Evolutionary conservation across 2,329 filamentous ascomycete genomes (phyloP).

Genomic region (Parascedosporium putredinis): DNA sequence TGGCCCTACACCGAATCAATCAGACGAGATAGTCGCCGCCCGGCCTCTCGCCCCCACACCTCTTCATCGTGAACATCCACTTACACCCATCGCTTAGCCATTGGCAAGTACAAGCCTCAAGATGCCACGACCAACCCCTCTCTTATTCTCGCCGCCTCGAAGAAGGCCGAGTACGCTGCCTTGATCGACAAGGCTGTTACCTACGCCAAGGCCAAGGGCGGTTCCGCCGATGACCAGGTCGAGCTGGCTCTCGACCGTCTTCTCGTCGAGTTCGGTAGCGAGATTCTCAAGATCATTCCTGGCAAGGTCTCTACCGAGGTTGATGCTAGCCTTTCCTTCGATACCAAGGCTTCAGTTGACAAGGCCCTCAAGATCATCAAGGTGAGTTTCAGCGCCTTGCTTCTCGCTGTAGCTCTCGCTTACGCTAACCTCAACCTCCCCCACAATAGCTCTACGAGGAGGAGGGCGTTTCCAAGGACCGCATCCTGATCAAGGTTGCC

Average conservation of each 20-base stretch:
- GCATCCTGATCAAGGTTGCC: slow-evolving; percentile 95
- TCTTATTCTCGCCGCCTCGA: slow-evolving; percentile 93
- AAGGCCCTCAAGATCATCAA: slow-evolving; percentile 98
- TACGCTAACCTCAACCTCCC: not conserved
- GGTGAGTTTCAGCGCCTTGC: slow-evolving; percentile 38
- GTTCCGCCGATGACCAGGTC: slow-evolving; percentile 67
- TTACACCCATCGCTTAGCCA: slow-evolving; percentile 46
- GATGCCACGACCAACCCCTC: slow-evolving; percentile 99
- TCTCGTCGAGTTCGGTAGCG: slow-evolving; percentile 93
- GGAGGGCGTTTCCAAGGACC: slow-evolving; percentile 83
- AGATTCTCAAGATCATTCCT: slow-evolving; percentile 94
- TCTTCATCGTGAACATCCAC: too few species aligned
- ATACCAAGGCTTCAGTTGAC: slow-evolving; percentile 80
- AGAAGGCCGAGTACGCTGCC: slow-evolving; percentile 93
- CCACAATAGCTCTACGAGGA: slow-evolving; percentile 71
- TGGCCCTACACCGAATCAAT: slow-evolving; percentile 5
- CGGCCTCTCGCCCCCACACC: not conserved
- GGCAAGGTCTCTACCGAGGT: slow-evolving; percentile 99
- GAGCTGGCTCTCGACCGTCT: slow-evolving; percentile 87
- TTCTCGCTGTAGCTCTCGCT: not conserved
- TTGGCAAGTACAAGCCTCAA: slow-evolving; percentile 99
- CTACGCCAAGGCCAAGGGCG: slow-evolving; percentile 71
- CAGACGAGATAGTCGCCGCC: not conserved
- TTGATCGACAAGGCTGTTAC: slow-evolving; percentile 78
- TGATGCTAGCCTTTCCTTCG: slow-evolving; percentile 90